Evolutionary conservation across 352 stramenopile genomes (phyloP), one percentile per base, ranked within the genome.

Genomic region (Hyaloperonospora brassicae): DNA sequence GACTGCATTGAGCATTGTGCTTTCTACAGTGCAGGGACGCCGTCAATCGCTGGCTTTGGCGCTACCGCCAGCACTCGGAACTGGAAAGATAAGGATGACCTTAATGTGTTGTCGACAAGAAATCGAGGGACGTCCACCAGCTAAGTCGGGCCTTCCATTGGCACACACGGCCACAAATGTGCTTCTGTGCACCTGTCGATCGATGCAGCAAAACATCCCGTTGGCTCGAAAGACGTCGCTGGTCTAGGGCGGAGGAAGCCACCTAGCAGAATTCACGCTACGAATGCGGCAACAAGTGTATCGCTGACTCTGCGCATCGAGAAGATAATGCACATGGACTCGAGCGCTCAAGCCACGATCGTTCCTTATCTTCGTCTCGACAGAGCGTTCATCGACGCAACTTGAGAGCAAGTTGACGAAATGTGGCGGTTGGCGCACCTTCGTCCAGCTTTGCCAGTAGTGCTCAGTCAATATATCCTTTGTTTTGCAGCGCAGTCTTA

Each of bases 151-250:
- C 54, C 79, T 69, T 9, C 76, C 76, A 30, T 81, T 84, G 42
- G 64, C 66, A 43, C 81, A 87, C 45, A 74, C 65, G 13, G 61
- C 49, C 11, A 87, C 72, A 2, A 62, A 46, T n/a, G 30, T 62
- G 62, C 1, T 53, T 47, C 0, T 45, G 45, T 0, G 72, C 5
- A 58, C 48, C 44, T 87, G 72, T 0, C 76, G 71, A 42, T 76
- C 79, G 48, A 86, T 84, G 47, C 70, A 79, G 51, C 73, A 83
- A 31, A 83, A 50, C 66, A 76, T 80, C 61, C 78, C 70, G 25
- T 71, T 69, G 24, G 73, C 67, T 17, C 68, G 72, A 27, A 70
- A 48, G 8, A 79, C 55, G 50, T 73, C 52, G 31, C 59, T 62
- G 35, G 13, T 65, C 48, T 77, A 63, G 0, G 57, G 45, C 35